Conservation (phyloP, 139 green algal genomes). For the Chlamydomonas sp. region DNA sequence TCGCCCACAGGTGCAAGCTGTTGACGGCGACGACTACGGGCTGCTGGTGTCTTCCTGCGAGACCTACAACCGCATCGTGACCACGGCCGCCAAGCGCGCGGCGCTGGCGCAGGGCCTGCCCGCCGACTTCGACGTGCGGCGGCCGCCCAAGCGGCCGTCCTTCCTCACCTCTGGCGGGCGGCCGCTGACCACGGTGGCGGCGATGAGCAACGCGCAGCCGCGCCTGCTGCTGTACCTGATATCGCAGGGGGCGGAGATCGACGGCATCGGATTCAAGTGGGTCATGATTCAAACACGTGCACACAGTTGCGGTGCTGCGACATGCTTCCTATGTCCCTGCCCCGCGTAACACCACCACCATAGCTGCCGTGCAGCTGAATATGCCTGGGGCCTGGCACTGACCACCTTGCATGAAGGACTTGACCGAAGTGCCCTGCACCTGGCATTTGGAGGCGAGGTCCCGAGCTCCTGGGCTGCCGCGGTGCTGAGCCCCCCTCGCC, state of each 20-base stretch:
- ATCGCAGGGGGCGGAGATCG: slow-evolving; percentile 1
- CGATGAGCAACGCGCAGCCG: slow-evolving; percentile 1
- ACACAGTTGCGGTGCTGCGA: not conserved
- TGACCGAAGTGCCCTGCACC: no score
- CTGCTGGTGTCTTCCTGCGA: no score
- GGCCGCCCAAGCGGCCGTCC: not conserved
- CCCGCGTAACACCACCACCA: not conserved
- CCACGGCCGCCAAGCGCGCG: not conserved
- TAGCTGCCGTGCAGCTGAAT: not conserved
- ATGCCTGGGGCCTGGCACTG: not conserved
- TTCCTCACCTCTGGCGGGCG: not conserved
- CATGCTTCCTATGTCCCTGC: not conserved
- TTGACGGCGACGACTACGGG: no score
- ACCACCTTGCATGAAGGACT: not conserved
- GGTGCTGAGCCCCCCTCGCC: no score
- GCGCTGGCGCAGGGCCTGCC: not conserved
- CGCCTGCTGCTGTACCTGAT: not conserved
- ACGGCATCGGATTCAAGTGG: not conserved
- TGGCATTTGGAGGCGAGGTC: no score
- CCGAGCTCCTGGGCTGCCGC: no score
- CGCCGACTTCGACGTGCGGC: not conserved
- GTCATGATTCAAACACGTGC: not conserved
- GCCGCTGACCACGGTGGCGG: not conserved
- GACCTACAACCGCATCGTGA: no score
- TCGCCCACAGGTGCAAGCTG: no score